Evolutionary conservation across 1,284 basidiomycete genomes (phyloP).

Genomic region (Meripilus lineatus): DNA sequence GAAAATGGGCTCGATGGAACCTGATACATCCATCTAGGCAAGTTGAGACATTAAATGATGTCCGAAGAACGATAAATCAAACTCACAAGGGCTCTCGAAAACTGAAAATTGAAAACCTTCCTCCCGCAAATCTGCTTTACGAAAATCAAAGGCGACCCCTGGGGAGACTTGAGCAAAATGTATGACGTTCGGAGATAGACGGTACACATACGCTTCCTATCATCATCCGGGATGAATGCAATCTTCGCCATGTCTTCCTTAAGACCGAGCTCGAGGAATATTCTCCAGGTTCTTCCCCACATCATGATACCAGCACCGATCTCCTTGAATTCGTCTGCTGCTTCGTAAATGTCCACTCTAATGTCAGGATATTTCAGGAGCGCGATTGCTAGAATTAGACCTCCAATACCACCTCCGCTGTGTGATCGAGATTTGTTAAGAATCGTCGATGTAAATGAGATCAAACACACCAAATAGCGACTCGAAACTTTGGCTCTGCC

Average conservation of each 20-base stretch:
- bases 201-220: conserved; percentile 26
- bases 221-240: conserved; percentile 37
- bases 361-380: conserved; percentile 35
- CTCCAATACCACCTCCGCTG: conserved; percentile 47
- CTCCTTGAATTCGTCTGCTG: conserved; percentile 41
- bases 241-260: conserved; percentile 34
- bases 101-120: conserved; percentile 36
- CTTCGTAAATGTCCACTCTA: conserved; percentile 43
- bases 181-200: neutral
- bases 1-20: conserved; percentile 45
- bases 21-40: conserved; percentile 33
- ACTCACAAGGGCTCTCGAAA: conserved; percentile 34
- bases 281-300: conserved; percentile 39
- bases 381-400: conserved; percentile 40
- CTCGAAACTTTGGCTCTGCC: conserved; percentile 19
- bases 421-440: too few species aligned
- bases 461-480: conserved; percentile 26
- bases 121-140: conserved; percentile 34
- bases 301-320: conserved; percentile 48
- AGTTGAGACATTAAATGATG: neutral
- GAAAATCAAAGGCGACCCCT: conserved; percentile 41
- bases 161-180: neutral
- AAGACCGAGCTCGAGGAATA: conserved; percentile 37
- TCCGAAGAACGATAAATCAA: neutral
- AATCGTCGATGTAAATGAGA: too few species aligned